These are phyloP conservation scores for Aspergillus clavatus DNA, from an alignment of 2,329 filamentous ascomycete species.

Conservation along the genomic window DNA sequence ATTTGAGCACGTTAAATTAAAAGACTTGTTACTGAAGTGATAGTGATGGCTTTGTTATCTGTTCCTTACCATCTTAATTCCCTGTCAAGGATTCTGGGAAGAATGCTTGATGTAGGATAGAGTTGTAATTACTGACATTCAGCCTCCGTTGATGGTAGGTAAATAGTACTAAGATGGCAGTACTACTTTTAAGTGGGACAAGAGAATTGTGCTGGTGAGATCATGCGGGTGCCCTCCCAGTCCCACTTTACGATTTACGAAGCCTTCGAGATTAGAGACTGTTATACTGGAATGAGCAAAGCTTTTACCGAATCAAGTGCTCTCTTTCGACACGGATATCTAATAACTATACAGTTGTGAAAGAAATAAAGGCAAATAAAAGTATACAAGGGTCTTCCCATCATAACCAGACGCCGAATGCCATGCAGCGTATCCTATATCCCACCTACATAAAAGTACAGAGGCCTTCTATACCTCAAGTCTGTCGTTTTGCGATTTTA, in stretches of 20 bases:
- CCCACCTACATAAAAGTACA: conserved; percentile 22
- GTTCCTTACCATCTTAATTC: conserved; percentile 20
- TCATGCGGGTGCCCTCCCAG: conserved; percentile 2
- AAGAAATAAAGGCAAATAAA: conserved; percentile 3
- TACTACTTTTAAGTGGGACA: not conserved
- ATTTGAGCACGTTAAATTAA: conserved; percentile 1
- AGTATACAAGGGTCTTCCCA: conserved; percentile 14
- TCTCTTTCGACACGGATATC: not conserved
- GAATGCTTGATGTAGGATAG: too few relatives aligned
- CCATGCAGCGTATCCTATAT: conserved; percentile 33
- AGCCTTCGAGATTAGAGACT: too few relatives aligned
- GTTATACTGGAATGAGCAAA: not conserved
- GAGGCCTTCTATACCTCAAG: conserved; percentile 11
- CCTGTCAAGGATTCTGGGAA: too few relatives aligned
- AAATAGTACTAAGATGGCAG: too few relatives aligned
- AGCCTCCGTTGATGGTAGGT: too few relatives aligned
- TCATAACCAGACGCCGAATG: conserved; percentile 34
- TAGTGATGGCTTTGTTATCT: not conserved
- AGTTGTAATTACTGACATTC: too few relatives aligned
- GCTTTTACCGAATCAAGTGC: not conserved
- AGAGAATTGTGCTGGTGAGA: conserved; percentile 9
- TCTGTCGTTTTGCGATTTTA: not conserved
- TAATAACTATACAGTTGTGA: conserved; percentile 1
- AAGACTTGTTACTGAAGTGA: not conserved
- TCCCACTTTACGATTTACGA: not conserved